phyloP scores from a whole-genome alignment of 345 rosid species.

The Eucalyptus curtisii region DNA sequence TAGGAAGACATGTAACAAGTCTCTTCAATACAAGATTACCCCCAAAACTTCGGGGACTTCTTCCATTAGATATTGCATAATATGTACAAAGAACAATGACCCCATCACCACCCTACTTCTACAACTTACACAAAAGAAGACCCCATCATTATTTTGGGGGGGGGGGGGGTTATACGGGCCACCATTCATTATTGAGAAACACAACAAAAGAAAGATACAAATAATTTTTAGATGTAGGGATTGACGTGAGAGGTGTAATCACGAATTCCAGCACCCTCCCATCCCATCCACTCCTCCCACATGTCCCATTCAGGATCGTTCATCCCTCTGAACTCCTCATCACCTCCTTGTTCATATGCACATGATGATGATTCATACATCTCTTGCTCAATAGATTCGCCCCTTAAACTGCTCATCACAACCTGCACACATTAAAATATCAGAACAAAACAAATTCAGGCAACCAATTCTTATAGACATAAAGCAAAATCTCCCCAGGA shows the following conservation, averaged over 20 bases:
- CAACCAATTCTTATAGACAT: background rate
- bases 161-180: background rate
- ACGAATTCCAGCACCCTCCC: constrained; percentile 93
- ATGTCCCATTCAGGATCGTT: constrained; percentile 59
- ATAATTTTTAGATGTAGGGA: constrained; percentile 41
- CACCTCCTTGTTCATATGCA: constrained; percentile 9
- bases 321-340: constrained; percentile 54
- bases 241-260: constrained; percentile 82
- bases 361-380: constrained; percentile 16
- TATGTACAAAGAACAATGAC: background rate
- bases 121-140: background rate
- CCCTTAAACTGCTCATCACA: constrained; percentile 58
- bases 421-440: constrained; percentile 11
- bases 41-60: background rate
- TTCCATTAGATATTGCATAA: background rate
- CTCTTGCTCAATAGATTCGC: constrained; percentile 8
- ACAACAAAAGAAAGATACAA: background rate
- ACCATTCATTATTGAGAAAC: background rate
- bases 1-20: background rate
- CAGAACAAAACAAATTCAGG: background rate
- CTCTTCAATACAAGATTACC: background rate
- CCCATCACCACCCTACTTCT: background rate
- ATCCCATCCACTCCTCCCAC: constrained; percentile 99
- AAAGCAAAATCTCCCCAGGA: background rate
- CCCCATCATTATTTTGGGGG: background rate